These are phyloP conservation scores for Jatropha podagrica DNA, from an alignment of 441 rosid genomes.

Conservation along the genomic window DNA sequence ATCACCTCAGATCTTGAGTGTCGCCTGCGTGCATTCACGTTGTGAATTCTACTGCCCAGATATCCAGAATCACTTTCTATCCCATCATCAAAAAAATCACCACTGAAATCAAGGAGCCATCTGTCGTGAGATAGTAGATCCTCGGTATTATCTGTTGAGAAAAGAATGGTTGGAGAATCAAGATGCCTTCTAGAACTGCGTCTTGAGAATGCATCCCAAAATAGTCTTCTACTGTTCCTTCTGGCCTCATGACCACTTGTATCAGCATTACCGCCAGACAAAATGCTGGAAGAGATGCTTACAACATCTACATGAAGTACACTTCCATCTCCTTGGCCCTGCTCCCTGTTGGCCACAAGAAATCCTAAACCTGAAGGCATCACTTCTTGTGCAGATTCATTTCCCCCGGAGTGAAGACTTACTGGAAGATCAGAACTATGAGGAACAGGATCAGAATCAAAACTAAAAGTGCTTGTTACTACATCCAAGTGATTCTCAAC, in stretches of 20 bases:
- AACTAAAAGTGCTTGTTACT: constrained; percentile 21
- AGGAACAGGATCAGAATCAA: constrained; percentile 35
- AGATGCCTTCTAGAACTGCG: constrained; percentile 42
- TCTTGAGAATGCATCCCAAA: constrained; percentile 62
- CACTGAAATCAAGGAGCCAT: constrained; percentile 56
- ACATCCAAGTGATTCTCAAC: constrained; percentile 35
- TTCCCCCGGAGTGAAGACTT: constrained; percentile 25
- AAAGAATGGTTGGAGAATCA: constrained; percentile 42
- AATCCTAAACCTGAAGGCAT: constrained; percentile 50
- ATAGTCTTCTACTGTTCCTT: constrained; percentile 50
- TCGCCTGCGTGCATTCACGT: constrained; percentile 45
- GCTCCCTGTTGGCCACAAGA: constrained; percentile 48
- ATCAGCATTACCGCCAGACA: constrained; percentile 43
- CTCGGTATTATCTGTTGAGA: constrained; percentile 43
- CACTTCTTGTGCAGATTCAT: constrained; percentile 34
- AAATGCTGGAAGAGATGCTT: constrained; percentile 51
- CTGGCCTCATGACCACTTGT: constrained; percentile 40
- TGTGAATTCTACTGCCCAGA: constrained; percentile 47
- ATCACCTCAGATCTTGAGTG: constrained; percentile 66
- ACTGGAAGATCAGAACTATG: constrained; percentile 34
- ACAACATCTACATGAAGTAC: constrained; percentile 53
- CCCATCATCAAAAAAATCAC: constrained; percentile 43
- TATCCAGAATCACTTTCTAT: constrained; percentile 47
- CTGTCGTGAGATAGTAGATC: constrained; percentile 46
- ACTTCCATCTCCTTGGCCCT: constrained; percentile 35